These are phyloP conservation scores for Botrytis deweyae DNA, from an alignment of 2,329 filamentous ascomycete genomes.

Conservation along the genomic window DNA sequence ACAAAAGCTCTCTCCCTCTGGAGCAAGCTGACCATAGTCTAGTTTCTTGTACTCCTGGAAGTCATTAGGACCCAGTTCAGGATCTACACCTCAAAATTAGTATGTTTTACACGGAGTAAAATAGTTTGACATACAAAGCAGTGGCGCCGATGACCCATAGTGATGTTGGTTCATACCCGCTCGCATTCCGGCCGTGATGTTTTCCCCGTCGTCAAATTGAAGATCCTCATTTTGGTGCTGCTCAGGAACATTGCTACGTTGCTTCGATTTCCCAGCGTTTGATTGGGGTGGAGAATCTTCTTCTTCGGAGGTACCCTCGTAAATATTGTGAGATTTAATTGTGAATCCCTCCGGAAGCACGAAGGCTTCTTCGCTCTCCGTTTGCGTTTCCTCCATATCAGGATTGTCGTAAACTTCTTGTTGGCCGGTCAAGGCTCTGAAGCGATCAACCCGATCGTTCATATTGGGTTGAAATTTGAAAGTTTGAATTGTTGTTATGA, in stretches of 20 bases:
- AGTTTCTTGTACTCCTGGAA: slow-evolving; percentile 27
- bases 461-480: background rate
- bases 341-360: slow-evolving; percentile 9
- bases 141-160: slow-evolving; percentile 5
- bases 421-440: slow-evolving; percentile 12
- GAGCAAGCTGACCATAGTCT: slow-evolving; percentile 34
- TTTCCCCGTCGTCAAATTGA: background rate
- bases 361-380: background rate
- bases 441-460: slow-evolving; percentile 3
- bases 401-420: slow-evolving; percentile 6
- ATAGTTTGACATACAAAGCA: background rate
- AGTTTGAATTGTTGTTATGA: background rate
- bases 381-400: background rate
- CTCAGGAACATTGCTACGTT: background rate
- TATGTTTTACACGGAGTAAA: background rate
- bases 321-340: slow-evolving; percentile 9
- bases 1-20: slow-evolving; percentile 43
- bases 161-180: background rate
- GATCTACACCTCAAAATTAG: slow-evolving; percentile 7
- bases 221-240: background rate
- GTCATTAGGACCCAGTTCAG: slow-evolving; percentile 19
- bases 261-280: background rate
- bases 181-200: slow-evolving; percentile 7
- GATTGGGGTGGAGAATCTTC: background rate
- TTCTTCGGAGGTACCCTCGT: slow-evolving; percentile 11